Base-by-base conservation (phyloP, 2,329 filamentous ascomycete species). In the Cytospora mali region DNA sequence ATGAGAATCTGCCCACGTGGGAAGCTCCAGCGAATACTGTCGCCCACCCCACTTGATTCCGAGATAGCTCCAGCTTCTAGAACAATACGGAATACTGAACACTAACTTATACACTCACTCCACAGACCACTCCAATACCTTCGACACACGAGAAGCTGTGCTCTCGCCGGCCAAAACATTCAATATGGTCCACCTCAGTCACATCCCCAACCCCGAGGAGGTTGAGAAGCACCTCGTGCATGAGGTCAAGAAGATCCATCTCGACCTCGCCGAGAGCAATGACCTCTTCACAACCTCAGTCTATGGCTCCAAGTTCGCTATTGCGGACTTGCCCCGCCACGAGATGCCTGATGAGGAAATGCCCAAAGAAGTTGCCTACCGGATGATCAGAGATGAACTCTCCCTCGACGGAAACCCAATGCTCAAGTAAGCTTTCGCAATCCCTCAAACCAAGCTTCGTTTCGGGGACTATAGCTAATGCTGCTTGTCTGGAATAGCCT, bases 331-430 rank as follows among this genome's bases (percentile, higher is more conserved):
- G 49, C 93, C 93, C 29, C 86, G 84, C 72, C 81, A 90, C 72
- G 89, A 93, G 79, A 97, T 98, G 86, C 93, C 94, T 1, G 92
- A 97, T 70, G 72, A 78, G 23, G 91, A 96, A 77, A 97, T 97
- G 93, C 94, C 94, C 51, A 88, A 86, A 69, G 91, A 96, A 69
- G 85, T 97, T 58, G 94, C 94, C n/a, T 97, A 97, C 76, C 89
- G 93, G 55, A 90, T 97, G 91, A 97, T 97, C 82, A 94, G 92
- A 81, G 94, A 97, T 75, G 92, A 97, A 73, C 81, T 97, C 67
- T 95, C 91, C 67, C 81, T 97, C 58, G 94, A 98, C 74, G 93
- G 93, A 61, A 96, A 94, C 70, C 92, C 93, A 10, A 94, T 93
- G 82, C 84, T 96, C 67, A 92, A 89, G 88, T 91, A 78, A 69